phyloP scores from a whole-genome alignment of 2,329 filamentous ascomycete genomes.

The Leptodontidium sp. region DNA sequence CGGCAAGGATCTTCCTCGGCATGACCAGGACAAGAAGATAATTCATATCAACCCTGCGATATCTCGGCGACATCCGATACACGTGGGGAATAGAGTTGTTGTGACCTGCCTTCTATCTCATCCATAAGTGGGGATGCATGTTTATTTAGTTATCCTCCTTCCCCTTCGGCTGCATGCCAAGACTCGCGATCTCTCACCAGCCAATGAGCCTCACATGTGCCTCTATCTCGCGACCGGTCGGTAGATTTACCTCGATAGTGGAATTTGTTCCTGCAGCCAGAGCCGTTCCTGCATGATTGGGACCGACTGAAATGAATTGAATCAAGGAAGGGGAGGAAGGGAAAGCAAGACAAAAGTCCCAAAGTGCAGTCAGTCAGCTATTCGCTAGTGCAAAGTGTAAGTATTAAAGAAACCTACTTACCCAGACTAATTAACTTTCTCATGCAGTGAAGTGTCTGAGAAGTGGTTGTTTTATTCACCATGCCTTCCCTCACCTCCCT shows the following conservation, averaged over 20 bases:
- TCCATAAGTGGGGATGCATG: not conserved
- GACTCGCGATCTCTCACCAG: not conserved
- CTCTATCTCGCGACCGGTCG: not conserved
- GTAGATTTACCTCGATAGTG: not conserved
- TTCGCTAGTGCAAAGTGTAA: not conserved
- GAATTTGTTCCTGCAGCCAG: slow-evolving; percentile 10
- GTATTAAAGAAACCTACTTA: not conserved
- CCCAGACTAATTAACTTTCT: not conserved
- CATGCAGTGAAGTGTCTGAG: not conserved
- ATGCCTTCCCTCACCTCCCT: slow-evolving; percentile 3
- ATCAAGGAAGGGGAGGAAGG: not conserved
- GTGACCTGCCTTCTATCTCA: not conserved
- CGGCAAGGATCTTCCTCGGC: not conserved
- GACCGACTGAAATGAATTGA: not conserved
- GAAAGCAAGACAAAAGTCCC: not conserved
- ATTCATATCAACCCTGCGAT: not conserved
- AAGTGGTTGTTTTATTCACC: not conserved
- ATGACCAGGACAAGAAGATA: not conserved
- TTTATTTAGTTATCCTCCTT: not conserved
- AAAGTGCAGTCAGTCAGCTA: not conserved
- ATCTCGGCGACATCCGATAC: slow-evolving; percentile 8
- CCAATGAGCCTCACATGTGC: slow-evolving; percentile 11
- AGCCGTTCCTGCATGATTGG: not conserved
- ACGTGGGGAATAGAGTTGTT: slow-evolving; percentile 3
- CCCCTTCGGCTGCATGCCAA: slow-evolving; percentile 8